Evolutionary conservation across 768 basidiomycete genomes (phyloP), one percentile per base, ranked within the genome.

Genomic region (Rhizopogon salebrosus): DNA sequence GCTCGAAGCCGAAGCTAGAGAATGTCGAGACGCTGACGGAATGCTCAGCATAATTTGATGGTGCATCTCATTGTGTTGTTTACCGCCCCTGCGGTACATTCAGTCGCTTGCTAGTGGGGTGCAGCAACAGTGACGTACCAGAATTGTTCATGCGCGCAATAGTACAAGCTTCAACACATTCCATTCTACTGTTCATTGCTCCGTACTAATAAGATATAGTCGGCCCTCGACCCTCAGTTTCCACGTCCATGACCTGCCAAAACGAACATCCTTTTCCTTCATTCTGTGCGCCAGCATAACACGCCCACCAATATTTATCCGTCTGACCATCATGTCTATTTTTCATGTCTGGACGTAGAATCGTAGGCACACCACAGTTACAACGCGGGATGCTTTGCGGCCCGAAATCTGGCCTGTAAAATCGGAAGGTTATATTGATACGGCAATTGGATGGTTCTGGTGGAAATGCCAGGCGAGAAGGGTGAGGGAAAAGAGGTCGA

Each of bases 341-440:
- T 63, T 90, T 91, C 87, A 91, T 90, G 60, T 92, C 87, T 3
- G 89, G 76, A 22, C 88, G 71, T 46, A 92, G 70, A 38, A 88
- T 79, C 9, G 80, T 83, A 1, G 89, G 87, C 20, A 87, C 71
- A 13, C 76, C 80, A 62, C 90, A 92, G 59, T 83, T 80, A 61
- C 91, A 92, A 40, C 75, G 75, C 1, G 90, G 90, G 1, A 80
- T 89, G 36, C 70, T 81, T 22, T 71, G 62, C 3, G 90, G 79
- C 22, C 74, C 72, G 64, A 87, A 92, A 68, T 92, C 90, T 6
- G 91, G 91, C 51, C 91, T 79, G 58, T 85, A 92, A 63, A 92
- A 92, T 14, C 91, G 78, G 64, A 92, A 92, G 0, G 90, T 92
- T 52, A 92, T 84, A 59, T 92, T 92, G 61, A 92, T 90, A 23